Evolutionary conservation across 108 stramenopile genomes (phyloP).

Genomic region (Epithemia pelagica): DNA sequence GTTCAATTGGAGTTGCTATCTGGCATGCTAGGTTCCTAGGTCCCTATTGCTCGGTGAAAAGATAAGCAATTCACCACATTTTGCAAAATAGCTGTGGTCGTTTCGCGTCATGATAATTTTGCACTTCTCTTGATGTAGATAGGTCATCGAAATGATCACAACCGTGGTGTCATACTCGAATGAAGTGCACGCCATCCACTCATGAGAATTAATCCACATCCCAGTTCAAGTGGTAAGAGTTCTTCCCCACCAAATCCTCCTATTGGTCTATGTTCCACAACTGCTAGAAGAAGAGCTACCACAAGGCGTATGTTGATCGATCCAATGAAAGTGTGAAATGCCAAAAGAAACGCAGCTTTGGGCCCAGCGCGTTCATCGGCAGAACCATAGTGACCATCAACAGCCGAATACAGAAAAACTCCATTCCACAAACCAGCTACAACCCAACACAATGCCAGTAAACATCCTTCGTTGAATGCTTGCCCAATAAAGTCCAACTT

Average conservation of each 20-base stretch:
- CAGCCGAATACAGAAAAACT: constrained; percentile 44
- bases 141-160: too few relatives aligned
- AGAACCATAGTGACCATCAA: constrained; percentile 50
- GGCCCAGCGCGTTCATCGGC: constrained; percentile 48
- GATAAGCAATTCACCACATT: too few relatives aligned
- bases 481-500: constrained; percentile 25
- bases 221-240: constrained; percentile 55
- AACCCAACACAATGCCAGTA: constrained; percentile 54
- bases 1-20: too few relatives aligned
- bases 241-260: constrained; percentile 38
- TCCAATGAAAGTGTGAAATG: constrained; percentile 40
- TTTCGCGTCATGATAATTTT: too few relatives aligned
- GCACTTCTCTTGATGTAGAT: too few relatives aligned
- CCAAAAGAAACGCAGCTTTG: constrained; percentile 41
- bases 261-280: constrained; percentile 41
- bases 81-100: too few relatives aligned
- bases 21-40: too few relatives aligned
- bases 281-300: constrained; percentile 34
- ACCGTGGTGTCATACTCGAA: constrained; percentile 29
- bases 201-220: constrained; percentile 51
- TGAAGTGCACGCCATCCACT: constrained; percentile 51
- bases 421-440: constrained; percentile 49
- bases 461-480: constrained; percentile 49
- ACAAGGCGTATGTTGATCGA: constrained; percentile 44
- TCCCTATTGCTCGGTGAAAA: too few relatives aligned